Conservation (phyloP, 345 rosid species). For the Populus alba region DNA sequence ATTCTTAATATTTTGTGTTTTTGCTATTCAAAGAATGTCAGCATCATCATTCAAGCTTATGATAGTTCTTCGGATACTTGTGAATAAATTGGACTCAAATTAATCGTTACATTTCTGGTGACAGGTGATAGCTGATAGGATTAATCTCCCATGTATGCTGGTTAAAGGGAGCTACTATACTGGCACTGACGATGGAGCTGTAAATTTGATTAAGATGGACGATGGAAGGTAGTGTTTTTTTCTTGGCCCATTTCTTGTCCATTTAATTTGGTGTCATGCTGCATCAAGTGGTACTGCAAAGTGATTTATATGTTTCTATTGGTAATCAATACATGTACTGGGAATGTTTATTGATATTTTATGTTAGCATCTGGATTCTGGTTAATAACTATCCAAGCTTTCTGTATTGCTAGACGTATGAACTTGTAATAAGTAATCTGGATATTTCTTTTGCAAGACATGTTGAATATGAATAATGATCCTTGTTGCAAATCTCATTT, state of each 20-base stretch:
- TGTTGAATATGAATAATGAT: background rate
- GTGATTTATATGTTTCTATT: background rate
- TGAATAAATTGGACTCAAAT: slow-evolving; percentile 18
- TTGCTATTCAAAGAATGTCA: background rate
- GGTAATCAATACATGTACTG: background rate
- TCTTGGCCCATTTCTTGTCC: background rate
- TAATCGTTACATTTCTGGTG: slow-evolving; percentile 26
- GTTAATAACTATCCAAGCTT: background rate
- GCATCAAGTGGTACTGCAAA: background rate
- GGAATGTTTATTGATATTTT: background rate
- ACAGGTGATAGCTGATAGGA: slow-evolving; percentile 86
- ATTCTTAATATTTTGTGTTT: background rate
- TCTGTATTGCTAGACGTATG: background rate
- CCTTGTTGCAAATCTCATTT: slow-evolving; percentile 3
- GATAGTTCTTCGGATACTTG: background rate
- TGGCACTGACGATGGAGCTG: slow-evolving; percentile 97
- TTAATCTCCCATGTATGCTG: slow-evolving; percentile 88
- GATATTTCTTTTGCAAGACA: slow-evolving; percentile 1
- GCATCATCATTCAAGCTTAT: background rate
- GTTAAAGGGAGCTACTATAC: slow-evolving; percentile 95
- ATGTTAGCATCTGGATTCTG: background rate
- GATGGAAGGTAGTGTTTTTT: slow-evolving; percentile 53
- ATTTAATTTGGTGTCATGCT: background rate
- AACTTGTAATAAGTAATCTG: background rate
- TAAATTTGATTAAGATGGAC: slow-evolving; percentile 72